Base-by-base conservation (phyloP, 1,284 basidiomycete species). In the Ceratobasidium sp. region DNA sequence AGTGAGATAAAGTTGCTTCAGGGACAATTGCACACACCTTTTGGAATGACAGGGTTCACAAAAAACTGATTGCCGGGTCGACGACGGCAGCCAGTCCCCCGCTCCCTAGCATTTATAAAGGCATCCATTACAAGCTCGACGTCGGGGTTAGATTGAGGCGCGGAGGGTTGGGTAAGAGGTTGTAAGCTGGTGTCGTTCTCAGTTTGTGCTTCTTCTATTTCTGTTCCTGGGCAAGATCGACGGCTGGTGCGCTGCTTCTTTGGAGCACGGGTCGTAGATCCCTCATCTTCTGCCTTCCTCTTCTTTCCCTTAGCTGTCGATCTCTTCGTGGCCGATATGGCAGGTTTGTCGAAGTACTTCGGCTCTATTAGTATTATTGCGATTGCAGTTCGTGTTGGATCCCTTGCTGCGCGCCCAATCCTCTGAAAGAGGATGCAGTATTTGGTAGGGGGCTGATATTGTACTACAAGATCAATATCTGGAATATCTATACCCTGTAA, bases 401-500 rank as follows among this genome's bases (percentile, higher is more conserved):
- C 53, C n/a, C 69, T 7, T 23, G 15, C 18, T 53, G 23, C 15
- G 33, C 33, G 33, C 33, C 69, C 69, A 33, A 58, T 58, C 13
- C 69, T 33, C 69, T 71, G 69, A 13, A 23, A 71, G 4, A 56
- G 33, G 5, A 39, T 71, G 42, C 69, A 61, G 28, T 28, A 61
- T 33, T 33, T 61, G 9, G n/a, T 33, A 5, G 68, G 68, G 0
- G 55, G 51, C 28, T 70, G 68, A 55, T 33, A 70, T 40, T 70
- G 68, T 28, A 70, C 68, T 28, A 70, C 49, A 9, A 70, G 20
- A 7, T 70, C 68, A 53, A 70, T 42, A 56, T 70, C 68, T 20
- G 68, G 51, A 4, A 70, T 70, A 70, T 70, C 68, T 6, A 70
- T 70, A 20, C 68, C 68, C 68, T 70, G 55, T 33, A 33, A 33